Evolutionary conservation across 164 flowering plant species (phyloP).

Genomic region (Vitis labrusca): DNA sequence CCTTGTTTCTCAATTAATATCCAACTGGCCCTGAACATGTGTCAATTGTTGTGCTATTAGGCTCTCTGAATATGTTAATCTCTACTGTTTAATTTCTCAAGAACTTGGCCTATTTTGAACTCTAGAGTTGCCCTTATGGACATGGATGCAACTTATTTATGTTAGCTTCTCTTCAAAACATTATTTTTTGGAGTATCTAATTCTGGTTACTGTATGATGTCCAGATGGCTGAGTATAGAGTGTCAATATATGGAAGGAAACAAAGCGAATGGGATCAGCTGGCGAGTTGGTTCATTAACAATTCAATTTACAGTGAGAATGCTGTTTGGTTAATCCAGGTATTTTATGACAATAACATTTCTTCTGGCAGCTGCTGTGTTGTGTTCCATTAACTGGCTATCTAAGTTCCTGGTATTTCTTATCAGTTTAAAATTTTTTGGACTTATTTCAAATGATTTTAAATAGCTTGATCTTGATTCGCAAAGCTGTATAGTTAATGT

Average conservation of each 20-base stretch:
- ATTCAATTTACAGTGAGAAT: conserved; percentile 56
- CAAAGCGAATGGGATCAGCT: conserved; percentile 76
- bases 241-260: conserved; percentile 69
- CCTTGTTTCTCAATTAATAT: too few species aligned
- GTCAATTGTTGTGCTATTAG: too few species aligned
- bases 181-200: neutral
- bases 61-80: too few species aligned
- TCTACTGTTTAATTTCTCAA: too few species aligned
- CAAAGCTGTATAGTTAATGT: neutral
- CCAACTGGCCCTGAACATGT: too few species aligned
- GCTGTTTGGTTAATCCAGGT: conserved; percentile 78
- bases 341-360: neutral
- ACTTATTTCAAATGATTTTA: neutral
- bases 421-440: neutral
- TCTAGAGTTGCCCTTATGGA: neutral
- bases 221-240: conserved; percentile 71
- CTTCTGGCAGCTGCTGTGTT: neutral
- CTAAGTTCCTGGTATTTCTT: neutral
- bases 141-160: neutral
- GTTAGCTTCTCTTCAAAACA: neutral
- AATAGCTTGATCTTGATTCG: neutral
- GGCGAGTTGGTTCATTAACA: conserved; percentile 69
- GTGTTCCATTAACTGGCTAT: neutral
- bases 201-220: conserved; percentile 3
- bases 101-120: too few species aligned